Evolutionary conservation across 2,329 filamentous ascomycete genomes (phyloP), one percentile per base, ranked within the genome.

Genomic region (Mariannaea sp.): DNA sequence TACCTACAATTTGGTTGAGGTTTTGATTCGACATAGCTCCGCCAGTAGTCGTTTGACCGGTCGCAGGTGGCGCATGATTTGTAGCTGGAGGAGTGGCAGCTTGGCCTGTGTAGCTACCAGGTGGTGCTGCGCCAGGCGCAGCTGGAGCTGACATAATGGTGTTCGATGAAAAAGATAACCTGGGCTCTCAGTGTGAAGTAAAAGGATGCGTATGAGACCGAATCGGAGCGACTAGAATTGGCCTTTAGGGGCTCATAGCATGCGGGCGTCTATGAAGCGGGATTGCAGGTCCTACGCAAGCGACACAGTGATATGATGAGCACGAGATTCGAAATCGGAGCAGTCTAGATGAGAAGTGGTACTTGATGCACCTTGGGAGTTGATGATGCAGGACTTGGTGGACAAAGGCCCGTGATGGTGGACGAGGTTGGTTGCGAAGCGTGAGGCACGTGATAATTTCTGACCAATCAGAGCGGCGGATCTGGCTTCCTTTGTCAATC

Each of bases 1-100:
- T 39, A 77, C 92, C 82, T 81, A 97, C 93, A 73, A 97, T 97
- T 65, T 96, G 92, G 66, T 97, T 97, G 1, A 97, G 74, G 68
- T 97, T 96, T 66, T 95, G 90, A 58, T 93, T 91, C 2, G 88
- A 91, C 74, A 91, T 86, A 8, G 75, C 71, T 16, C 65, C 66
- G 41, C 64, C 65, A 5, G 73, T 57, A 24, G 70, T 56, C 5
- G 73, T 60, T 14, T 75, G 66, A 7, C 65, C 61, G 20, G 70
- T 60, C 19, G 67, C 51, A 27, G 57, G 50, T 40, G 67, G 59
- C 7, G 49, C 42, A 17, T 65, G 59, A 42, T 63, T 55, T 4
- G 64, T 61, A 48, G 68, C 68, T 20, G 73, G 73, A 49, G 72
- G 68, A 22, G 71, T 67, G 22, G 62, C 65, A 16, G 70, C 65